Evolutionary conservation across 2,329 filamentous ascomycete genomes (phyloP), one percentile per base, ranked within the genome.

Genomic region (Saccharata proteae): DNA sequence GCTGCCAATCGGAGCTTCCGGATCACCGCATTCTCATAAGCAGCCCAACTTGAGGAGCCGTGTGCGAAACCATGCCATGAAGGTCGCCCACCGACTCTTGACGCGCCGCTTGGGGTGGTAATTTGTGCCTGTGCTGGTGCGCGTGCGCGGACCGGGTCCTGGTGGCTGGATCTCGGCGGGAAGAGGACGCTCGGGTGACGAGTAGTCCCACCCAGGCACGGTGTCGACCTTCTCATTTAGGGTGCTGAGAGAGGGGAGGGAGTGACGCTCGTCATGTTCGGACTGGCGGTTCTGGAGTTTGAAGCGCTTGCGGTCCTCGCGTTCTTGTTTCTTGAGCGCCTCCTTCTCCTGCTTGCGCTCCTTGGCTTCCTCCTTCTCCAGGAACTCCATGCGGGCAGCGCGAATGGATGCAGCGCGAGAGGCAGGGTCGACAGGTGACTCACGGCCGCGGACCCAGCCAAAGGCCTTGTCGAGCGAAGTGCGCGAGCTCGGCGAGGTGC

Each of bases 321-420:
- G 28, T 17, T 65, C 50, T 45, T 59, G 47, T 55, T 67, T 36
- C 54, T 55, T 68, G 35, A 57, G 45, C 27, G 58, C 62, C 33
- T 70, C 67, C 42, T 66, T 60, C 43, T 72, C 65, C 26, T 62
- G 52, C 41, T 69, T 69, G 29, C 57, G 61, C 33, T 62, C 62
- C 42, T 74, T 74, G 20, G 62, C 66, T 4, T 64, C 67, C 49
- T 74, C 68, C 40, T 70, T 69, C 40, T 73, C 67, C 36, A 69
- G 60, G 45, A 73, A 74, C 18, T 70, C 69, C 30, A 64, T 57
- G 5, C 71, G 62, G 4, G 67, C 64, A 26, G 65, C 67, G 33
- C 66, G 63, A 7, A 75, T 68, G 4, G 63, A 63, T 12, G 69
- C 69, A 24, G 68, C 69, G 22, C 68, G 62, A 4, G 64, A 63